phyloP scores from a whole-genome alignment of 331 rosid species.

The Quercus tomentella region DNA sequence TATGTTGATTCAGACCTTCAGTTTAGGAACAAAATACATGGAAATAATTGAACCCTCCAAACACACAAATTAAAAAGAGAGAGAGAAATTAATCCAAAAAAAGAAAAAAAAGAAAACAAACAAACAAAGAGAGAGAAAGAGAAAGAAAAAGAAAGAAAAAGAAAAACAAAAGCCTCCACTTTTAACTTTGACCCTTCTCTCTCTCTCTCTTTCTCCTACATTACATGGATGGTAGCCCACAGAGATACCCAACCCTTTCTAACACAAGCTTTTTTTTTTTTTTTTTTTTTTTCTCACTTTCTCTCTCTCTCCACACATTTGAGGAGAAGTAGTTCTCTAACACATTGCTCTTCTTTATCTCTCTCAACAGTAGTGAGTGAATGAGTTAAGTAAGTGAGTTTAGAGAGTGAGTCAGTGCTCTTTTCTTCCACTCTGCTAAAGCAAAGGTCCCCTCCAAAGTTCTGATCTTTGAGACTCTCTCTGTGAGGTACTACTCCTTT shows the following conservation, averaged over 20 bases:
- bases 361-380: constrained; percentile 24
- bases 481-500: constrained; percentile 32
- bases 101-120: not conserved
- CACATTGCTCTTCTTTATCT: constrained; percentile 24
- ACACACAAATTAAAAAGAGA: not conserved
- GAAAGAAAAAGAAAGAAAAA: not conserved
- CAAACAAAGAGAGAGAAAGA: not conserved
- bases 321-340: constrained; percentile 20
- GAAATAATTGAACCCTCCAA: constrained; percentile 27
- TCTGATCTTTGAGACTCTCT: constrained; percentile 35
- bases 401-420: constrained; percentile 1
- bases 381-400: no score
- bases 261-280: not conserved
- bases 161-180: constrained; percentile 13
- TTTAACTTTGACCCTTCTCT: constrained; percentile 33
- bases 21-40: constrained; percentile 31
- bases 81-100: not conserved
- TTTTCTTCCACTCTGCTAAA: constrained; percentile 30
- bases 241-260: constrained; percentile 24
- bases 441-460: constrained; percentile 21
- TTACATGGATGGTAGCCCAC: constrained; percentile 37
- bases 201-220: constrained; percentile 2
- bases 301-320: constrained; percentile 35
- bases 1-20: constrained; percentile 36
- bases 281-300: not conserved